A percentile compares a stretch with the other conserved stretches of the same genome.
Evolutionary conservation across 495 filamentous ascomycete genomes (phyloP).

Genomic region (Aspergillus haitiensis): DNA sequence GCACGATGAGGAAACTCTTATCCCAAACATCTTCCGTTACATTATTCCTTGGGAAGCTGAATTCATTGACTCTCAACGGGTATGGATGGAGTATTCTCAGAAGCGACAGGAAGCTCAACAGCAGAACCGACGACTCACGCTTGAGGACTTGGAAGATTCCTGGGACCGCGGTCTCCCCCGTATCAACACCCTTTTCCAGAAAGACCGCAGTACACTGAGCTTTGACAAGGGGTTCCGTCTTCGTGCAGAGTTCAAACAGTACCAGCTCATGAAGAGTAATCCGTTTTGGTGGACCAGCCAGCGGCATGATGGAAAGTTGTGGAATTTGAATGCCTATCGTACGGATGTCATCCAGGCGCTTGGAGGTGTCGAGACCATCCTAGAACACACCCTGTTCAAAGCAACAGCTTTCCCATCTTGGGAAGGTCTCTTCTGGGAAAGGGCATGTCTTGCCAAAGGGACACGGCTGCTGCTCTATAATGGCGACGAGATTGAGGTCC

Average conservation of each 20-base stretch:
- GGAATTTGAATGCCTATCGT: conserved; percentile 97
- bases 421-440: conserved; percentile 99
- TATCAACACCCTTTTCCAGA: conserved; percentile 99
- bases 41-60: conserved; percentile 99
- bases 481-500: conserved; percentile 42
- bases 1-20: conserved; percentile 95
- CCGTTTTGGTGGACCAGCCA: conserved; percentile 99
- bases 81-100: conserved; percentile 99
- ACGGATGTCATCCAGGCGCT: conserved; percentile 98
- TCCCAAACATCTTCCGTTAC: conserved; percentile 99
- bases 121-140: conserved; percentile 89
- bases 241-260: conserved; percentile 95
- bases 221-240: conserved; percentile 99
- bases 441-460: conserved; percentile 56
- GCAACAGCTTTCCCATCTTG: conserved; percentile 98
- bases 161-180: conserved; percentile 98
- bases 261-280: conserved; percentile 99
- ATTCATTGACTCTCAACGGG: conserved; percentile 97
- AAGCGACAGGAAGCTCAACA: conserved; percentile 97
- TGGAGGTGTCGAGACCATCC: conserved; percentile 98
- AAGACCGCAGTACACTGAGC: conserved; percentile 93
- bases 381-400: conserved; percentile 98
- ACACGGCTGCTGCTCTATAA: conserved; percentile 43
- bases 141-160: conserved; percentile 97
- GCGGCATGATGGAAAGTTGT: conserved; percentile 95